Conservation (phyloP, 306 rosid species). For the Medicago arabica region DNA sequence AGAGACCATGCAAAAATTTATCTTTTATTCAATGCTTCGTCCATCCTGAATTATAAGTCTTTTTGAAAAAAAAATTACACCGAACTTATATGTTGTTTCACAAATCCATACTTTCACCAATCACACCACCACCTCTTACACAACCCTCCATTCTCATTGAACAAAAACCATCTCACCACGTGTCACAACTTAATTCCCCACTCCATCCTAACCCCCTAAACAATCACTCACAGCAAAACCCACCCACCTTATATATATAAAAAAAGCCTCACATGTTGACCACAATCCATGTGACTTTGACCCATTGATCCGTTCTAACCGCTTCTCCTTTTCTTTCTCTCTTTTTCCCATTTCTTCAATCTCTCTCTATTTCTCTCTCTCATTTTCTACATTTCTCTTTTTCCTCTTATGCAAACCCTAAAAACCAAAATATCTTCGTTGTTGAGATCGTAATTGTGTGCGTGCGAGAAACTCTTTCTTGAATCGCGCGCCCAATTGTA, state of each 20-base stretch:
- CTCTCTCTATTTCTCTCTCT: slow-evolving; percentile 25
- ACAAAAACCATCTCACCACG: neutral
- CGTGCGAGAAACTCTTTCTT: slow-evolving; percentile 40
- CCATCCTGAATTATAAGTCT: too few relatives aligned
- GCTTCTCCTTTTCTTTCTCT: slow-evolving; percentile 37
- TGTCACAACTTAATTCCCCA: rapidly evolving
- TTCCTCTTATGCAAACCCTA: slow-evolving; percentile 42
- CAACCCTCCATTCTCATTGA: neutral
- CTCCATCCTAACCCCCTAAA: rapidly evolving
- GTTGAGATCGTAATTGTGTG: slow-evolving; percentile 39
- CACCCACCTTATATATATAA: neutral
- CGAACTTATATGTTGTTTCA: too few relatives aligned
- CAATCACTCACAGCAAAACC: neutral
- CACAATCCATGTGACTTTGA: slow-evolving; percentile 50
- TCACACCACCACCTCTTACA: neutral
- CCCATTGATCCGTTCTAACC: slow-evolving; percentile 61
- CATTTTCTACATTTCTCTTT: neutral
- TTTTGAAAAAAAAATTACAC: too few relatives aligned
- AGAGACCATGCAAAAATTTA: too few relatives aligned
- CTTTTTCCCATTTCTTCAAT: slow-evolving; percentile 16
- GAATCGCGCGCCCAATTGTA: slow-evolving; percentile 1
- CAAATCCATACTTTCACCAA: slow-evolving; percentile 2
- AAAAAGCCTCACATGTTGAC: slow-evolving; percentile 40
- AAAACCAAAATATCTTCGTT: slow-evolving; percentile 17
- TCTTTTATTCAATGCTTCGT: too few relatives aligned